A percentile compares a stretch with the other conserved stretches of the same genome.
Evolutionary conservation across 306 rosid genomes (phyloP).

Genomic region (Betula pendula): DNA sequence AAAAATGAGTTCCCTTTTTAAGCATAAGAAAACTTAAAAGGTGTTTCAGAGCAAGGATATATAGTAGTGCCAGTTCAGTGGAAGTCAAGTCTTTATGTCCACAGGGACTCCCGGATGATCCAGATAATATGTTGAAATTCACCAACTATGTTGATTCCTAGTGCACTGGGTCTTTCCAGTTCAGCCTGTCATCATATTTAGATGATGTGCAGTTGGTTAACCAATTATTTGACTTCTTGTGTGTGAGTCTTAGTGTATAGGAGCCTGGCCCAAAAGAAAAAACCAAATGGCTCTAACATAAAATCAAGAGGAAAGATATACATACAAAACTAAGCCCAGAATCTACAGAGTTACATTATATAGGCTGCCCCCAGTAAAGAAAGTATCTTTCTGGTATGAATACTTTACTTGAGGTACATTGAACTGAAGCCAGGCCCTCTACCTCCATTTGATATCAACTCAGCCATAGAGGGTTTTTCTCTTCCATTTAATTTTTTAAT

Average conservation of each 20-base stretch:
- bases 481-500: neutral
- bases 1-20: neutral
- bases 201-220: neutral
- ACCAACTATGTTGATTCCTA: neutral
- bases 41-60: neutral
- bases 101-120: neutral
- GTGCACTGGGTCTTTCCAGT: neutral
- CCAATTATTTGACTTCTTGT: neutral
- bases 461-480: neutral
- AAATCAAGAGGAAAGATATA: neutral
- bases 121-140: neutral
- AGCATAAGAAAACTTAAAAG: neutral
- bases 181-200: neutral
- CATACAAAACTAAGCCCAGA: neutral
- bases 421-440: neutral
- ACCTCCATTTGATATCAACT: neutral
- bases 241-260: neutral
- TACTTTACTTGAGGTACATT: neutral
- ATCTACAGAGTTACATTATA: neutral
- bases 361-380: neutral
- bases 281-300: neutral
- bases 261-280: neutral
- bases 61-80: neutral
- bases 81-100: neutral
- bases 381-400: neutral